Evolutionary conservation across 2,329 filamentous ascomycete species (phyloP).

Genomic region (Pseudogymnoascus sp.): DNA sequence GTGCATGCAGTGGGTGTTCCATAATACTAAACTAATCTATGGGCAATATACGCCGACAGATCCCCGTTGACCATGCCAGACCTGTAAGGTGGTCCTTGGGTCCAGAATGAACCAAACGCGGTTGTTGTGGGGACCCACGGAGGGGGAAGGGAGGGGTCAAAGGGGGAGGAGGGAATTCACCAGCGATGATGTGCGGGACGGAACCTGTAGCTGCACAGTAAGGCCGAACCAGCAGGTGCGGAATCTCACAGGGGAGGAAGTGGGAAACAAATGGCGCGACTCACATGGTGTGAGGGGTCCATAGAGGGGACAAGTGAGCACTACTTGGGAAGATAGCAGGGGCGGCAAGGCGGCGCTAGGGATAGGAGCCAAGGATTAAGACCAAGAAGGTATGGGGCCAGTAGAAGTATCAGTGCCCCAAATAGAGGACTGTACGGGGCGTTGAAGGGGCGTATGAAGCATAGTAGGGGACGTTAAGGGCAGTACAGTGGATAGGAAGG

Average conservation of each 20-base stretch:
- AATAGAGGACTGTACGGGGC: neutral
- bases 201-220: neutral
- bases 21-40: conserved; percentile 5
- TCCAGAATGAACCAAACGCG: conserved; percentile 7
- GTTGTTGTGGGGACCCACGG: neutral
- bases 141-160: neutral
- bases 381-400: neutral
- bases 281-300: neutral
- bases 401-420: neutral
- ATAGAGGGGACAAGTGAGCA: neutral
- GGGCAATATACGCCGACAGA: neutral
- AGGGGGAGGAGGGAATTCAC: neutral
- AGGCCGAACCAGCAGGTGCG: conserved; percentile 3
- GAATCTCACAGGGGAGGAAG: neutral
- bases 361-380: neutral
- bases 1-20: neutral
- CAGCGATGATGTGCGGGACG: neutral
- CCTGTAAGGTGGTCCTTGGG: conserved; percentile 1
- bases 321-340: neutral
- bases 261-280: neutral
- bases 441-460: neutral
- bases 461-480: neutral
- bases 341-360: neutral
- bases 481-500: neutral
- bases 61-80: conserved; percentile 1